phyloP scores from a whole-genome alignment of 1,139 yeast species.

The Magnusiomyces paraingens region DNA sequence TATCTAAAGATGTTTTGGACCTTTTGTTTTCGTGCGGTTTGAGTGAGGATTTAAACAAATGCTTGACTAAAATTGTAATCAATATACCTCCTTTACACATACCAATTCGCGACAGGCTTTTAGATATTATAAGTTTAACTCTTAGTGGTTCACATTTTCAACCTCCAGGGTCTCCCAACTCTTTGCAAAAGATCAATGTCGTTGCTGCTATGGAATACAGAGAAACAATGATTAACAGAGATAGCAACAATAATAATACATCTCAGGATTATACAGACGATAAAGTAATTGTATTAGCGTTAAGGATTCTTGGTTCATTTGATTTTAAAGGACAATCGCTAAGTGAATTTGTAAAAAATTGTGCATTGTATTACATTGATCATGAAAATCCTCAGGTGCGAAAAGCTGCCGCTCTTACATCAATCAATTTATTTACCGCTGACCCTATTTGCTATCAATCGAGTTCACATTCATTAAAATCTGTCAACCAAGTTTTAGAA shows the following conservation, averaged over 20 bases:
- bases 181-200: constrained; percentile 49
- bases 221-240: constrained; percentile 63
- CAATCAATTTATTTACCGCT: constrained; percentile 67
- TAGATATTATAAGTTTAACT: constrained; percentile 70
- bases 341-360: constrained; percentile 80
- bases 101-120: constrained; percentile 61
- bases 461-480: constrained; percentile 73
- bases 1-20: constrained; percentile 75
- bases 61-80: constrained; percentile 58
- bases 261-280: constrained; percentile 39
- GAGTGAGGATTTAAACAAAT: constrained; percentile 71
- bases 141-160: constrained; percentile 75
- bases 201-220: constrained; percentile 71
- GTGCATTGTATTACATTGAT: constrained; percentile 74
- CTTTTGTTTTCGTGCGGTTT: constrained; percentile 77
- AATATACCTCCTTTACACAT: constrained; percentile 77
- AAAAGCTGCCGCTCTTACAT: constrained; percentile 76
- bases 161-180: constrained; percentile 79
- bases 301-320: constrained; percentile 67
- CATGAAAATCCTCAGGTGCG: constrained; percentile 76
- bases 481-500: constrained; percentile 80
- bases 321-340: constrained; percentile 69
- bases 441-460: constrained; percentile 85
- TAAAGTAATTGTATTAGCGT: constrained; percentile 55
- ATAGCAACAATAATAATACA: constrained; percentile 52